Conservation (phyloP, 2,329 filamentous ascomycete species). For the Fonsecaea monophora region DNA sequence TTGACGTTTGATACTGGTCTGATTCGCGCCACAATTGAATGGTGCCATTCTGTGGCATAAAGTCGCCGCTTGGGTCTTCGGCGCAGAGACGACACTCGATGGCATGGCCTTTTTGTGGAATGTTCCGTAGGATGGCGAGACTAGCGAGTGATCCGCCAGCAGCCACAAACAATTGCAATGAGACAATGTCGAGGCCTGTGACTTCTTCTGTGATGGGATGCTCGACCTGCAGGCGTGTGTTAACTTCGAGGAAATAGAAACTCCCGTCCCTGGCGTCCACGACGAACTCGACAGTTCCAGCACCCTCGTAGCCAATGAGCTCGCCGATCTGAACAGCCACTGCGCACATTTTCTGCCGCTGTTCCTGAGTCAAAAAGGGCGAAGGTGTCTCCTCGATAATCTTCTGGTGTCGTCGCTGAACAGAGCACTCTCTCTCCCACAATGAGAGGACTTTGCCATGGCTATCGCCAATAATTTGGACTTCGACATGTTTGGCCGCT, state of each 20-base stretch:
- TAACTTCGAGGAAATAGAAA: constrained; percentile 59
- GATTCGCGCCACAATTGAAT: constrained; percentile 47
- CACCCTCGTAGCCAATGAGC: constrained; percentile 50
- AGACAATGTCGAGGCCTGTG: constrained; percentile 50
- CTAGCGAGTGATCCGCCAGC: constrained; percentile 43
- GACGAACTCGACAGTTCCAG: constrained; percentile 57
- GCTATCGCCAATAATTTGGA: constrained; percentile 59
- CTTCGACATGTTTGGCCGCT: constrained; percentile 56
- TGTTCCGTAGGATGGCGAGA: constrained; percentile 37
- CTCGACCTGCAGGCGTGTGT: constrained; percentile 59
- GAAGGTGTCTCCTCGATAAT: constrained; percentile 58
- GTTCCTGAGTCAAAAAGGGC: constrained; percentile 43
- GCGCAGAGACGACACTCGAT: constrained; percentile 56
- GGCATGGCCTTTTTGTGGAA: constrained; percentile 48
- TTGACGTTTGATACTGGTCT: constrained; percentile 12
- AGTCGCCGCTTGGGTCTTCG: constrained; percentile 51
- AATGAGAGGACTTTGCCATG: constrained; percentile 50
- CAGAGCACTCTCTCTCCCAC: constrained; percentile 59
- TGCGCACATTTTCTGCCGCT: constrained; percentile 47
- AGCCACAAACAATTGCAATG: constrained; percentile 47
- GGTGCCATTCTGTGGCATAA: constrained; percentile 48
- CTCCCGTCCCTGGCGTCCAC: constrained; percentile 48
- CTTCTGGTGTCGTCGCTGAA: constrained; percentile 61
- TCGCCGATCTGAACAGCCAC: constrained; percentile 49
- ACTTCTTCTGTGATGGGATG: constrained; percentile 54